phyloP scores from a whole-genome alignment of 257 asterid genomes.

The Nicotiana tomentosiformis region DNA sequence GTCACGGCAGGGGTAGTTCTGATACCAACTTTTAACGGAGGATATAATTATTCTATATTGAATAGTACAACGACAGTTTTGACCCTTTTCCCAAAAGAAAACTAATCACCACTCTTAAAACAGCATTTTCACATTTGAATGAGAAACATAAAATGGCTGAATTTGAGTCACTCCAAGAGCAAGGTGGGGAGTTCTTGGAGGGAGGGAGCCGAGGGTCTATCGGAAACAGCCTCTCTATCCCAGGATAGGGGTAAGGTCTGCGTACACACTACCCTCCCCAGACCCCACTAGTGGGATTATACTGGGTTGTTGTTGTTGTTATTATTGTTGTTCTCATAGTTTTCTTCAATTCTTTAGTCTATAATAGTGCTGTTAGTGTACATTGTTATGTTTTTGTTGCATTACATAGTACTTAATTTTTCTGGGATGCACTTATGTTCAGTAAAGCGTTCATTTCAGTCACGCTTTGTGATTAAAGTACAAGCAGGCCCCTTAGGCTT shows the following conservation, averaged over 20 bases:
- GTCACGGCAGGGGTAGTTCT: too few species aligned
- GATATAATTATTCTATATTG: too few species aligned
- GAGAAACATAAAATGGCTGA: background rate
- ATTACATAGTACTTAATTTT: background rate
- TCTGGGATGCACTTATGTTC: background rate
- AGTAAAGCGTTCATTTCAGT: background rate
- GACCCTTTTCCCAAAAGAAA: background rate
- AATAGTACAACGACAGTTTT: too few species aligned
- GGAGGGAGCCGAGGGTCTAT: too few species aligned
- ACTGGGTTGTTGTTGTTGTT: too few species aligned
- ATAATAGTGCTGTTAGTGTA: background rate
- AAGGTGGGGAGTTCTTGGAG: too few species aligned
- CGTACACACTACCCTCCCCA: too few species aligned
- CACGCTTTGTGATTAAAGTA: background rate
- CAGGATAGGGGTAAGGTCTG: too few species aligned
- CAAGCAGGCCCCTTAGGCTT: background rate
- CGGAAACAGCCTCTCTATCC: too few species aligned
- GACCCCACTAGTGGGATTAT: too few species aligned
- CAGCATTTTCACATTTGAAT: background rate
- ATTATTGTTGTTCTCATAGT: background rate
- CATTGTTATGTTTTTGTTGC: background rate
- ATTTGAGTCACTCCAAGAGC: background rate
- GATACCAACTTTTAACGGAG: too few species aligned
- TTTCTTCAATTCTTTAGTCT: background rate
- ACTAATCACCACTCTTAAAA: background rate